A percentile compares a stretch with the other conserved stretches of the same genome.
These are phyloP conservation scores for Claviceps citrina DNA, from an alignment of 2,329 filamentous ascomycete species.

Conservation along the genomic window DNA sequence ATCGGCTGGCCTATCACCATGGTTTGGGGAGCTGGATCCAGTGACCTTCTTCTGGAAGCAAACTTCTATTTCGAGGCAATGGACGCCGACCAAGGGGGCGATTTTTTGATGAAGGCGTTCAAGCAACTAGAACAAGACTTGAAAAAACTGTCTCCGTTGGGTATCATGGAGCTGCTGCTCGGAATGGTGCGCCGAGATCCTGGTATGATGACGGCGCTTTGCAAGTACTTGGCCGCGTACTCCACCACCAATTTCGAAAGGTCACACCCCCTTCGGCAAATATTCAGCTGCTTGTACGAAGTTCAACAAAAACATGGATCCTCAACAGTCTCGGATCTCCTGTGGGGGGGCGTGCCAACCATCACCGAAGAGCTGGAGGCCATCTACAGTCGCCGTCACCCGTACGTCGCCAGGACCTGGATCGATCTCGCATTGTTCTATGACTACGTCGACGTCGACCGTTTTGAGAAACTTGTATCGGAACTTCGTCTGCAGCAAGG, in stretches of 20 bases:
- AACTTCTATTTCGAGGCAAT: conserved; percentile 27
- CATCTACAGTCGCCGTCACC: conserved; percentile 27
- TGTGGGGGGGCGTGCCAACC: conserved; percentile 26
- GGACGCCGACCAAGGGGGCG: conserved; percentile 24
- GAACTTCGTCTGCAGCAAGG: conserved; percentile 23
- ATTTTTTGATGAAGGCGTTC: conserved; percentile 27
- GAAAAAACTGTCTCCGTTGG: conserved; percentile 27
- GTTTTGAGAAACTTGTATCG: conserved; percentile 21
- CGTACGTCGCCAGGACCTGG: conserved; percentile 28
- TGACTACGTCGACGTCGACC: conserved; percentile 21
- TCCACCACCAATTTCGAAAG: conserved; percentile 28
- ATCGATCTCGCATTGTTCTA: conserved; percentile 27
- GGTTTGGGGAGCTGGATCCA: conserved; percentile 29
- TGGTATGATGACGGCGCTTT: conserved; percentile 30
- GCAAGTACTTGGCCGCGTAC: conserved; percentile 29
- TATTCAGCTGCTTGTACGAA: conserved; percentile 28
- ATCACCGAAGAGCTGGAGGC: conserved; percentile 30
- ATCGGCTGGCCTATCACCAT: conserved; percentile 27
- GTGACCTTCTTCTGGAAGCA: conserved; percentile 28
- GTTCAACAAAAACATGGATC: conserved; percentile 30
- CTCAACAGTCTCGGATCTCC: conserved; percentile 25
- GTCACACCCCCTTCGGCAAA: conserved; percentile 26
- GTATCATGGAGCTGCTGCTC: conserved; percentile 27
- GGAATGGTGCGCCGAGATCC: conserved; percentile 29
- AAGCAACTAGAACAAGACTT: conserved; percentile 27